Evolutionary conservation across 768 basidiomycete species (phyloP), one percentile per base, ranked within the genome.

Genomic region (Sporobolomyces phaffii): DNA sequence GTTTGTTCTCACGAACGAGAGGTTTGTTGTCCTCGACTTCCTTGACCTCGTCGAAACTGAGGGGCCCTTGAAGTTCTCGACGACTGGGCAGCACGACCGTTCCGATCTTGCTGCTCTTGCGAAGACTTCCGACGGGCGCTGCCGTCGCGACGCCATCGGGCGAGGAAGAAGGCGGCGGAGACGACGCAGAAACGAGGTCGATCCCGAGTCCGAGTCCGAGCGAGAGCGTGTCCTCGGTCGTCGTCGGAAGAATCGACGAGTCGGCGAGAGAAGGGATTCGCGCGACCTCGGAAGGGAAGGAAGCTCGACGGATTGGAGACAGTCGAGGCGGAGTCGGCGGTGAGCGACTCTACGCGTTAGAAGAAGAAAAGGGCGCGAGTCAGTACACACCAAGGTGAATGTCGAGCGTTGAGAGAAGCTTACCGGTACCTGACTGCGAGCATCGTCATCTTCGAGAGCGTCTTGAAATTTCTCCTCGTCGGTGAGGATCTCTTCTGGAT

Each of bases 131-230:
- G 48, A 28, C 48, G 48, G 48, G 18, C 26, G 28, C 8, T 10
- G 48, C 4, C 10, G 17, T 4, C 24, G 28, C 24, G 48, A 10
- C 28, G 20, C 36, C 18, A 24, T 18, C 18, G n/a, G n/a, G 22
- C 22, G 52, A 40, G 26, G 24, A 43, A 9, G 38, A n/a, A 26
- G 54, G 15, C 15, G 41, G n/a, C n/a, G n/a, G n/a, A n/a, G n/a
- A n/a, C n/a, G n/a, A n/a, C n/a, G n/a, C n/a, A n/a, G n/a, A 13
- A n/a, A n/a, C 28, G 41, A 62, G 50, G 34, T 62, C 62, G 52
- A 63, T 63, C 4, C 53, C 62, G 44, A 63, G 43, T 29, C 56
- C 56, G 14, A 58, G 31, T 29, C 56, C 56, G 29, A 58, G 44
- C 18, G 43, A 44, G 43, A 58, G 36, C 11, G 54, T 56, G 26